phyloP scores from a whole-genome alignment of 2,329 filamentous ascomycete species.

The Tolypocladium endophyticum region DNA sequence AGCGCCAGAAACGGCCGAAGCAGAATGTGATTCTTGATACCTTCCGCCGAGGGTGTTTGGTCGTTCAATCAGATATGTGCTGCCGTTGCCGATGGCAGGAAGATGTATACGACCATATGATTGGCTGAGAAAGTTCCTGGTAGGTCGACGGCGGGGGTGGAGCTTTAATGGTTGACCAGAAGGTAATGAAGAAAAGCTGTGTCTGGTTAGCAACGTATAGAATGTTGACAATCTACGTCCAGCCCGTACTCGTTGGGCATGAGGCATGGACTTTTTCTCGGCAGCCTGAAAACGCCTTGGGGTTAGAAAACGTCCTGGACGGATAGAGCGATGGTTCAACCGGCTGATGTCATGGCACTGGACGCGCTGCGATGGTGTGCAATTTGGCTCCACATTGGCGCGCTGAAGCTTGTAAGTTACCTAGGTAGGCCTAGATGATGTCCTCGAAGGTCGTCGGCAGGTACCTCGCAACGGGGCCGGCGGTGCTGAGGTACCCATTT shows the following conservation, averaged over 20 bases:
- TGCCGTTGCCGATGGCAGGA: neutral
- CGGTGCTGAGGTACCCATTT: neutral
- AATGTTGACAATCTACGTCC: no score
- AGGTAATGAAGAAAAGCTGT: neutral
- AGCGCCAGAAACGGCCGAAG: neutral
- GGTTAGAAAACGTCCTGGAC: neutral
- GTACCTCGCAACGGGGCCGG: neutral
- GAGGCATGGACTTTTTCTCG: no score
- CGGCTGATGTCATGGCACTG: neutral
- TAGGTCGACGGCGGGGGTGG: neutral
- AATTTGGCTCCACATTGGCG: neutral
- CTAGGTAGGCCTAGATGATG: no score
- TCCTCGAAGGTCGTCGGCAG: neutral
- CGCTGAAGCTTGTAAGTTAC: neutral
- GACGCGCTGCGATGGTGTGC: neutral
- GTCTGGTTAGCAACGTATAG: neutral
- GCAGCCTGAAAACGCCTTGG: no score
- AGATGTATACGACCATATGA: constrained; percentile 5
- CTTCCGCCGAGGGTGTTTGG: neutral
- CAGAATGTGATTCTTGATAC: no score
- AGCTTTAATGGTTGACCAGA: neutral
- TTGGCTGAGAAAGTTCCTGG: constrained; percentile 20
- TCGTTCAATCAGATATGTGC: neutral
- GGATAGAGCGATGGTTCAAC: neutral
- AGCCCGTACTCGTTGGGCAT: neutral